phyloP scores from a whole-genome alignment of 495 filamentous ascomycete species.

The Parathielavia appendiculata region DNA sequence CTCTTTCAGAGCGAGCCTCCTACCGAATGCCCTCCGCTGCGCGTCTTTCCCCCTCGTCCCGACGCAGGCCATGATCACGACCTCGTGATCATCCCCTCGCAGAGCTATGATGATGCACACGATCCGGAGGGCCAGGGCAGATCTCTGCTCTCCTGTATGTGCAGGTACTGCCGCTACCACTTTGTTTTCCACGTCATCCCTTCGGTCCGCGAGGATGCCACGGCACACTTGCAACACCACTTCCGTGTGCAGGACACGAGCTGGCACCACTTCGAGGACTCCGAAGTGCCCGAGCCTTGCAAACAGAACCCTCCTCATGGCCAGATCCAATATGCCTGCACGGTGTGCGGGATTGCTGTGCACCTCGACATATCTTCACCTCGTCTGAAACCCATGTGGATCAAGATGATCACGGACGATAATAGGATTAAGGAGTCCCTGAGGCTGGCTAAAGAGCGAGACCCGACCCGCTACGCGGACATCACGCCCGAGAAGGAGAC shows the following conservation, averaged over 20 bases:
- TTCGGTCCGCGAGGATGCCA: neutral
- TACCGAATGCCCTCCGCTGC: constrained; percentile 17
- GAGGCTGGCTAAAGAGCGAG: constrained; percentile 46
- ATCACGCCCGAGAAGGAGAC: constrained; percentile 29
- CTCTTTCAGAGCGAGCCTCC: neutral
- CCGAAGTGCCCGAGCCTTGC: neutral
- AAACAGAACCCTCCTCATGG: constrained; percentile 31
- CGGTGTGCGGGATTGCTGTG: constrained; percentile 31
- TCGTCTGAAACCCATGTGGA: constrained; percentile 45
- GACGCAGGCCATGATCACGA: constrained; percentile 22
- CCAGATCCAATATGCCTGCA: constrained; percentile 53
- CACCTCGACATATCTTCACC: constrained; percentile 49
- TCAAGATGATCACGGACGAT: constrained; percentile 54
- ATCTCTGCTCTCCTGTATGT: constrained; percentile 26
- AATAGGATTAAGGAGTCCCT: constrained; percentile 49
- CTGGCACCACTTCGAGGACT: neutral
- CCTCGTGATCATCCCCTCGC: constrained; percentile 22
- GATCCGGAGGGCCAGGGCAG: constrained; percentile 12
- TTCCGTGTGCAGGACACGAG: constrained; percentile 13
- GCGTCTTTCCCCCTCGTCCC: constrained; percentile 8
- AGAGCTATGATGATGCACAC: constrained; percentile 20
- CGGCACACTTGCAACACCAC: constrained; percentile 25
- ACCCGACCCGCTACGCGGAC: constrained; percentile 57
- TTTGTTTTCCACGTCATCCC: constrained; percentile 28
- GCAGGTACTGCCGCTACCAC: constrained; percentile 33